Conservation (phyloP, 805 yeast genomes). For the Yarrowia sp. region DNA sequence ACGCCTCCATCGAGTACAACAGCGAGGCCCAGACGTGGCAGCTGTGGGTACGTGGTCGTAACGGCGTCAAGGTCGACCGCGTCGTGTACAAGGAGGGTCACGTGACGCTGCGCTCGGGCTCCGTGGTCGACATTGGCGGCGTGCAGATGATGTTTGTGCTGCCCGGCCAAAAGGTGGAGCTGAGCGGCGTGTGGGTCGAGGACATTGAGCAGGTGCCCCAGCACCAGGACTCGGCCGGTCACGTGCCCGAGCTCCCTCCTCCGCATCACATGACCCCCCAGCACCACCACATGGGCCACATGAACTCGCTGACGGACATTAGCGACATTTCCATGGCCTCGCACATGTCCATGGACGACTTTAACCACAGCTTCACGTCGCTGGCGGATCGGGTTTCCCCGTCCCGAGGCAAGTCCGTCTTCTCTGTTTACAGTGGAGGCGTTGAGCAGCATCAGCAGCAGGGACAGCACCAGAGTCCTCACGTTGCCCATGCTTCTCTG, state of each 20-base stretch:
- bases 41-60: conserved; percentile 80
- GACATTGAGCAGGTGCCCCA: conserved; percentile 4
- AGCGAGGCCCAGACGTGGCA: conserved; percentile 83
- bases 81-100: conserved; percentile 54
- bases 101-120: conserved; percentile 75
- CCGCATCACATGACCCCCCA: conserved; percentile 14
- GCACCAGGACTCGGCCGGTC: neutral
- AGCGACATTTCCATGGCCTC: conserved; percentile 29
- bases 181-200: conserved; percentile 28
- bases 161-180: conserved; percentile 69
- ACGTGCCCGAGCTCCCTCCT: neutral
- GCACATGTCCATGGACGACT: conserved; percentile 36
- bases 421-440: conserved; percentile 3
- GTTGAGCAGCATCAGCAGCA: neutral
- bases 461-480: too few relatives aligned
- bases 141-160: conserved; percentile 98
- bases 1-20: conserved; percentile 84
- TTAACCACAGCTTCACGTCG: conserved; percentile 20
- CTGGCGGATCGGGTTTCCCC: conserved; percentile 28
- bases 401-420: conserved; percentile 10
- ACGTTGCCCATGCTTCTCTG: too few relatives aligned
- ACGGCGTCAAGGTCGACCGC: conserved; percentile 91
- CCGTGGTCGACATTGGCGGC: conserved; percentile 91
- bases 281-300: conserved; percentile 18
- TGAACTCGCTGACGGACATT: conserved; percentile 19